phyloP scores from a whole-genome alignment of 2,329 filamentous ascomycete species.

The Leptographium procerum region DNA sequence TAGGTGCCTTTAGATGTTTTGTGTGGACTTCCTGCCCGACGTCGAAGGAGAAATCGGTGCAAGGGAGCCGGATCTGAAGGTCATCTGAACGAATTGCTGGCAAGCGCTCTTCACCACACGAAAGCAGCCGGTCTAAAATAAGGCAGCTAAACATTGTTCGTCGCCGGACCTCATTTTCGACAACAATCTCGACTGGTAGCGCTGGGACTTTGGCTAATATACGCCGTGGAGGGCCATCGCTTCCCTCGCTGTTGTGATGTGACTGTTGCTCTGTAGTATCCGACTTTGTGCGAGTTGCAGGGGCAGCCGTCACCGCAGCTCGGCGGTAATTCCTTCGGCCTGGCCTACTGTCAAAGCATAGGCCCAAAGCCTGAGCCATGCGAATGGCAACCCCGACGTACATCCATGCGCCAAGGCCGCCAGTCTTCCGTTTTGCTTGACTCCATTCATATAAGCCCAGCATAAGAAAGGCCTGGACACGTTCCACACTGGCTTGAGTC shows the following conservation, averaged over 20 bases:
- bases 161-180: slow-evolving; percentile 51
- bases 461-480: slow-evolving; percentile 59
- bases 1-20: slow-evolving; percentile 28
- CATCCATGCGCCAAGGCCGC: slow-evolving; percentile 53
- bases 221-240: not conserved
- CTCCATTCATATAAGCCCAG: slow-evolving; percentile 63
- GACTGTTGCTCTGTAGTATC: not conserved
- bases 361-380: slow-evolving; percentile 49
- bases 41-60: slow-evolving; percentile 53
- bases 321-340: slow-evolving; percentile 7
- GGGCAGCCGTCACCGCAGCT: not conserved
- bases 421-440: slow-evolving; percentile 36
- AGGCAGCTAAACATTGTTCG: slow-evolving; percentile 68
- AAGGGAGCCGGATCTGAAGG: slow-evolving; percentile 54
- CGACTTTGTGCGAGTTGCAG: not conserved
- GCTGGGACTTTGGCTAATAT: not conserved
- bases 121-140: slow-evolving; percentile 58
- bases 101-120: slow-evolving; percentile 50
- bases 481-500: slow-evolving; percentile 44
- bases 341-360: slow-evolving; percentile 43
- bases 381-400: slow-evolving; percentile 53
- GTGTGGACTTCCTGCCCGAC: slow-evolving; percentile 47
- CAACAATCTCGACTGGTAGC: slow-evolving; percentile 25
- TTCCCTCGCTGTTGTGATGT: not conserved
- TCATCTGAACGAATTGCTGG: slow-evolving; percentile 48